phyloP scores from a whole-genome alignment of 768 basidiomycete genomes.

The Tulasnella sp. region DNA sequence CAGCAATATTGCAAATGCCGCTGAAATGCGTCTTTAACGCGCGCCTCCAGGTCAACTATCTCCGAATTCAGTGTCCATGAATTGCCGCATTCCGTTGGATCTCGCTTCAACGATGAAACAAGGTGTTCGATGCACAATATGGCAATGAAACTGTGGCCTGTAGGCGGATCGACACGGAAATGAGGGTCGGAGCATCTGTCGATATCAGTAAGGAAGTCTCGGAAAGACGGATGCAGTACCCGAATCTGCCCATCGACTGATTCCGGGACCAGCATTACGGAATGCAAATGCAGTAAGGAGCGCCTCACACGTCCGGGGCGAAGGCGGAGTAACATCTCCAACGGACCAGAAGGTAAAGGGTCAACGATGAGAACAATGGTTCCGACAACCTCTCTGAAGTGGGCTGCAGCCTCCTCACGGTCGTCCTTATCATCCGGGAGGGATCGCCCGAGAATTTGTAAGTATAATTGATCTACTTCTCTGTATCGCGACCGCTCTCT shows the following conservation, averaged over 20 bases:
- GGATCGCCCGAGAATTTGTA: neutral
- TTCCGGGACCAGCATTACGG: neutral
- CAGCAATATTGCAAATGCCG: conserved; percentile 1
- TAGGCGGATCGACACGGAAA: neutral
- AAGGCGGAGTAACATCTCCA: neutral
- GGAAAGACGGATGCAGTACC: conserved; percentile 17
- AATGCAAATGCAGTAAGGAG: neutral
- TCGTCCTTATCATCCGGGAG: neutral
- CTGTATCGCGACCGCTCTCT: neutral
- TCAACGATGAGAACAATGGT: neutral
- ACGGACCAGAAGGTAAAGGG: neutral
- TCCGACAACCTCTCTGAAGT: conserved; percentile 8
- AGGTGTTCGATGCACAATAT: neutral
- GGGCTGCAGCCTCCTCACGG: neutral
- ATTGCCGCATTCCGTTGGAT: neutral
- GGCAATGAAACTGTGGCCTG: neutral
- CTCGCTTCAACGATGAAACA: neutral
- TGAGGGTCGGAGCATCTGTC: neutral
- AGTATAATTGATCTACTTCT: neutral
- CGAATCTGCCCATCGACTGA: neutral
- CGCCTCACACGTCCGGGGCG: neutral
- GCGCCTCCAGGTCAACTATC: neutral
- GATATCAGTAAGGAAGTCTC: conserved; percentile 11
- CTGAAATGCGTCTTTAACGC: neutral
- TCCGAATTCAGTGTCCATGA: neutral